Base-by-base conservation (phyloP, 495 filamentous ascomycete genomes). In the Hypoxylon crocopeplum region DNA sequence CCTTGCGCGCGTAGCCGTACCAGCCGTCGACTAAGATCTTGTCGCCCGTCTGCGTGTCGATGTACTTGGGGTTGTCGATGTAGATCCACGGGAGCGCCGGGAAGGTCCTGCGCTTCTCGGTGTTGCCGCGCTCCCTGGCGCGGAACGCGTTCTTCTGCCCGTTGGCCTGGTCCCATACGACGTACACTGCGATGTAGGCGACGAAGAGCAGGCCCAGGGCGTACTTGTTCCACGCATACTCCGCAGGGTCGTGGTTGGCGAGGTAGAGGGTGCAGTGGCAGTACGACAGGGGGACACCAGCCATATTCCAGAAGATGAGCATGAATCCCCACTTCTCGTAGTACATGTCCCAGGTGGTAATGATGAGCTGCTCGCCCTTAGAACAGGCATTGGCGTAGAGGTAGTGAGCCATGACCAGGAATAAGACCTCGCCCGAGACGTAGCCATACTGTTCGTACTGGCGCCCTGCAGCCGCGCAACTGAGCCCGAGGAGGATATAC, bases 251-350 rank as follows among this genome's bases (percentile, higher is more conserved):
- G 74, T 96, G 91, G 76, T 88, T 93, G 53, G 91, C 93, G 61
- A 98, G 84, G 77, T 93, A 98, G 67, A 98, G 80, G 29, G 89
- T 92, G 82, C 90, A 95, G 80, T 98, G 93, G 81, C 94, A 98
- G 82, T 98, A 98, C 55, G 85, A 92, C 37, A 98, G 79, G 11
- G 94, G 94, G 13, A 98, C 94, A 59, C 94, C 94, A 49, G 92
- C 92, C 70, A 98, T 79, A 76, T 98, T 98, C 94, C 94, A 98
- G 84, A 98, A 98, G 75, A 97, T 97, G 48, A 98, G 83, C 93
- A 98, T 97, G 79, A 98, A 98, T 65, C 94, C 94, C 91, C 92
- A 97, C 81, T 98, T 98, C 81, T 98, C 94, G 70, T 93, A 93
- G 81, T 96, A 97, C 91, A 98, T 97, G 73, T 98, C 94, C 88